Conservation (phyloP, 2,329 filamentous ascomycete species). For the Anisogramma anomala region DNA sequence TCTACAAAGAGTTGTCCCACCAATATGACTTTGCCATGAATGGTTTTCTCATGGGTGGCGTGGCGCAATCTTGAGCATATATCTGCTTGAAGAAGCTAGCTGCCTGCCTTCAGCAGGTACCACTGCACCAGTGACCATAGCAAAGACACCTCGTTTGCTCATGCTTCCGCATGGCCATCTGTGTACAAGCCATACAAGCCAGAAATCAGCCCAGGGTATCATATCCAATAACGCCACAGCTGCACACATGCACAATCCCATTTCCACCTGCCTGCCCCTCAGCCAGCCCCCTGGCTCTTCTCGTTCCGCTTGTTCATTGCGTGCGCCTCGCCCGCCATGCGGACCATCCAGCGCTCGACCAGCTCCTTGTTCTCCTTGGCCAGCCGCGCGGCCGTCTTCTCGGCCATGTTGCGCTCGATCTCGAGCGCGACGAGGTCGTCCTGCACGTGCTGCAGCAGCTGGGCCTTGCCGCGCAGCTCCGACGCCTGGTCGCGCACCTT, state of each 20-base stretch:
- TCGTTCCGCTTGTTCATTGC: slow-evolving; percentile 66
- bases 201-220: slow-evolving; percentile 2
- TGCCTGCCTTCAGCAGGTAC: too few species aligned
- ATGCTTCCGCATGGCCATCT: too few species aligned
- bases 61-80: too few species aligned
- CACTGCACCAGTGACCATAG: too few species aligned
- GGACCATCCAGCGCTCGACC: slow-evolving; percentile 81
- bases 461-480: slow-evolving; percentile 72
- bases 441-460: slow-evolving; percentile 77
- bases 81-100: too few species aligned
- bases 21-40: too few species aligned
- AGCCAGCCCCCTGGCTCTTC: slow-evolving; percentile 11
- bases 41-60: too few species aligned
- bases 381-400: slow-evolving; percentile 61
- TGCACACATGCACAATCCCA: too few species aligned
- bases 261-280: not conserved
- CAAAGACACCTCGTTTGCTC: too few species aligned
- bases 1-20: too few species aligned
- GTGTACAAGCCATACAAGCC: too few species aligned
- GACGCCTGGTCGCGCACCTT: slow-evolving; percentile 72
- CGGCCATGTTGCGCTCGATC: slow-evolving; percentile 76
- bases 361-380: slow-evolving; percentile 78
- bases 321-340: slow-evolving; percentile 76
- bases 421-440: slow-evolving; percentile 85
- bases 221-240: not conserved